Base-by-base conservation (phyloP, 306 rosid genomes). In the Quillaja saponaria region DNA sequence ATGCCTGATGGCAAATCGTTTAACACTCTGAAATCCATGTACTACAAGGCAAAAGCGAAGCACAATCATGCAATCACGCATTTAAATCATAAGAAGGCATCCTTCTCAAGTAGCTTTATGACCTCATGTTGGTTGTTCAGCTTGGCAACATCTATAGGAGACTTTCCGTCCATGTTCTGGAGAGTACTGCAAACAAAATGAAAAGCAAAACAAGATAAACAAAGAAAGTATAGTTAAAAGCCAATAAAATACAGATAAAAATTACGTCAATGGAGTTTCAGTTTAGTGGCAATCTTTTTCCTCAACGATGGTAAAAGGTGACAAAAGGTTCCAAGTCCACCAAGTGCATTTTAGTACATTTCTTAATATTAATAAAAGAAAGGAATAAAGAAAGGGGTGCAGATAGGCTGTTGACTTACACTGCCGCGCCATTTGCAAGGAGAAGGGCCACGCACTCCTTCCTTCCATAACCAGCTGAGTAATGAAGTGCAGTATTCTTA, bases 401-500 rank as follows among this genome's bases (percentile, higher is more conserved):
- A 39, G 61, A 31, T 34, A 58, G n/a, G 45, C 69, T 49, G 44
- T 39, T 12, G 13, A 75, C 97, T 83, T 77, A 94, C 99, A 94
- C 97, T 31, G 99, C 97, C 33, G 99, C 96, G 6, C 99, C 97
- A 41, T 81, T 89, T 70, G 87, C 91, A 34, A 94, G 86, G 31
- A 94, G 89, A 49, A 94, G 89, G 15, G 97, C 95, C 61, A 94
- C 99, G 3, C 99, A 94, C 33, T 94, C 96, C 89, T 89, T 87
- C 82, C 99, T 75, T 38, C 99, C 99, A 53, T 94, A 94, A 73
- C 99, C 99, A 25, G 96, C 96, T n/a, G 99, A 97, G 28, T 94
- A 94, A 79, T 94, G 99, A 71, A 94, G 96, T 1, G 99, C 99
- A 0, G 97, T 94, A 82, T 94, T 94, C 71, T 94, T 94, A 39